Conservation (phyloP, 2,329 filamentous ascomycete species). For the Colletotrichum graminicola region DNA sequence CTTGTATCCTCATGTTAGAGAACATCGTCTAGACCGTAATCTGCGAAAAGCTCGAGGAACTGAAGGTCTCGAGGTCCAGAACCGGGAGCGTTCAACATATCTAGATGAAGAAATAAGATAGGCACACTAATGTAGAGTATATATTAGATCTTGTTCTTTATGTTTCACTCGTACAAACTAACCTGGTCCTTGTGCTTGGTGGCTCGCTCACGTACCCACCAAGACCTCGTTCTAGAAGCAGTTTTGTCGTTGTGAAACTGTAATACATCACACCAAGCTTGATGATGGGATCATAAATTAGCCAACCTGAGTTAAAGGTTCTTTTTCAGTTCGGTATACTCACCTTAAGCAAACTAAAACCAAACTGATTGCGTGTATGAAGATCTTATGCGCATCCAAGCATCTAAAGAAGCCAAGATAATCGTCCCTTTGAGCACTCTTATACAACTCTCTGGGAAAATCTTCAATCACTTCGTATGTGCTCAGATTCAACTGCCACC, state of each 20-base stretch:
- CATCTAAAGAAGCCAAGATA: not conserved
- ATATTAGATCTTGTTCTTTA: no score
- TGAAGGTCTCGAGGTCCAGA: not conserved
- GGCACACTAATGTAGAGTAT: not conserved
- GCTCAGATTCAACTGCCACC: conserved; percentile 9
- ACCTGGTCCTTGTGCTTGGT: rapidly evolving
- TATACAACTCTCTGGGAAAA: rapidly evolving
- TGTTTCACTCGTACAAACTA: not conserved
- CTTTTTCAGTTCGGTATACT: rapidly evolving
- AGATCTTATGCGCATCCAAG: not conserved
- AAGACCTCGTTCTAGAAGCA: not conserved
- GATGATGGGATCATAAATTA: not conserved
- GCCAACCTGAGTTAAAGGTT: not conserved
- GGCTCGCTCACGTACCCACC: not conserved
- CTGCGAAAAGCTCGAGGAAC: not conserved
- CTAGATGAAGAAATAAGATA: rapidly evolving
- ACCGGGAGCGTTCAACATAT: rapidly evolving
- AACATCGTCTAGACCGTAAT: not conserved
- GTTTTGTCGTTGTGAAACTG: not conserved
- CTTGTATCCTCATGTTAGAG: not conserved
- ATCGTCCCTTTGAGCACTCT: not conserved
- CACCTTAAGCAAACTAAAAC: not conserved
- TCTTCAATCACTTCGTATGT: not conserved
- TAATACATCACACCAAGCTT: rapidly evolving
- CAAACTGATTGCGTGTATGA: rapidly evolving